Percentiles rank a stretch among this genome's conserved stretches.
Evolutionary conservation across 345 rosid genomes (phyloP).

Genomic region (rapeseed (Brassica napus)): DNA sequence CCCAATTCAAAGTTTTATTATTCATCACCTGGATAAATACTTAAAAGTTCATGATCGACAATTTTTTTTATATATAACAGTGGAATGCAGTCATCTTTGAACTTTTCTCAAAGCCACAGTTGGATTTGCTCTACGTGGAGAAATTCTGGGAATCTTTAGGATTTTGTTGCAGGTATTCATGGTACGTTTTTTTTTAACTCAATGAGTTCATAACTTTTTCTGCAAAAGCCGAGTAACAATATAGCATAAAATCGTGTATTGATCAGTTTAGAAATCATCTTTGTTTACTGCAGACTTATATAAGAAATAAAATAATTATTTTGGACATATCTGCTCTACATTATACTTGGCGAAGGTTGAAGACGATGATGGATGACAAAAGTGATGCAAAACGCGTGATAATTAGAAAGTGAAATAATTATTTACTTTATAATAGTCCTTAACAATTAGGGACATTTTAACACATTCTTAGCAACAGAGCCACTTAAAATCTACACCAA

Average conservation of each 20-base stretch:
- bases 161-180: neutral
- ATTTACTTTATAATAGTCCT: no score
- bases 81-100: neutral
- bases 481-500: no score
- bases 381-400: no score
- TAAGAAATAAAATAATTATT: no score
- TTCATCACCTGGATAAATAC: neutral
- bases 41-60: neutral
- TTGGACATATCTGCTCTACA: neutral
- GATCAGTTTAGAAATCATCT: neutral
- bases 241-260: neutral
- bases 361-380: neutral
- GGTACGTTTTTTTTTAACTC: no score
- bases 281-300: neutral
- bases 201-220: no score
- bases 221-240: neutral
- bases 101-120: neutral
- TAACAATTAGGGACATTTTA: no score
- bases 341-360: neutral
- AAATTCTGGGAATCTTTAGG: neutral
- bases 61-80: neutral
- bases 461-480: no score
- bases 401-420: no score
- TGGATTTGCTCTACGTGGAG: neutral
- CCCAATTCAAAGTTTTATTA: no score